Base-by-base conservation (phyloP, 2,329 filamentous ascomycete species). In the Penicillium nordicum region DNA sequence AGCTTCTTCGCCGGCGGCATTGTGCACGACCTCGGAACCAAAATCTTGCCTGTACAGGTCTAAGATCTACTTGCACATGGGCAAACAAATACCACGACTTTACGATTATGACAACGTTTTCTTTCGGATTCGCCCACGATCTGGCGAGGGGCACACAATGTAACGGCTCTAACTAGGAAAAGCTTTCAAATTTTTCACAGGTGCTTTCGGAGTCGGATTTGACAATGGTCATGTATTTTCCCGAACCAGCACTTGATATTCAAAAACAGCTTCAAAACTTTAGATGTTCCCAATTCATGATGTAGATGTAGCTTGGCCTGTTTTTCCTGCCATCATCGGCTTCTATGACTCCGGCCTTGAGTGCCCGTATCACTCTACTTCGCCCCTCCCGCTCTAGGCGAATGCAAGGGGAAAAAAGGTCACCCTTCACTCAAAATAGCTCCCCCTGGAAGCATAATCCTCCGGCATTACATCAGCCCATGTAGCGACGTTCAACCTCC, bases 1-100 rank as follows among this genome's bases (percentile, higher is more conserved):
- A 69, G 71, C 53, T 76, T 76, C 57, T 73, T 76, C 46, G 73
- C 74, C 12, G 72, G 73, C 14, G 72, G 71, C 18, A 63, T 75
- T 45, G 67, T 63, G 7, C 71, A 73, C 53, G 72, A 72, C 2
- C 62, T 75, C 32, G 63, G 60, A 21, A 61, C 56, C 18, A 57
- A 63, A 50, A 57, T 61, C 43, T 57, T 63, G 47, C 61, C 60
- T 55, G 44, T 54, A 32, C 50, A 34, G 34, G 36, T 38, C 12
- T 53, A 30, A 25, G 36, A 25, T 25, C 45, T 50, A 8, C 25
- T 11, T 29, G 47, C 38, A 43, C 34, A 29, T 40, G 9, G 36
- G 16, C 27, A 40, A 53, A 25, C 32, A 55, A 50, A 55, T 25
- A 52, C 30, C 52, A 66, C 57, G 63, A 66, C 41, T 49, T 66